Base-by-base conservation (phyloP, 1,139 yeast genomes). In the Wickerhamiella pararugosa region DNA sequence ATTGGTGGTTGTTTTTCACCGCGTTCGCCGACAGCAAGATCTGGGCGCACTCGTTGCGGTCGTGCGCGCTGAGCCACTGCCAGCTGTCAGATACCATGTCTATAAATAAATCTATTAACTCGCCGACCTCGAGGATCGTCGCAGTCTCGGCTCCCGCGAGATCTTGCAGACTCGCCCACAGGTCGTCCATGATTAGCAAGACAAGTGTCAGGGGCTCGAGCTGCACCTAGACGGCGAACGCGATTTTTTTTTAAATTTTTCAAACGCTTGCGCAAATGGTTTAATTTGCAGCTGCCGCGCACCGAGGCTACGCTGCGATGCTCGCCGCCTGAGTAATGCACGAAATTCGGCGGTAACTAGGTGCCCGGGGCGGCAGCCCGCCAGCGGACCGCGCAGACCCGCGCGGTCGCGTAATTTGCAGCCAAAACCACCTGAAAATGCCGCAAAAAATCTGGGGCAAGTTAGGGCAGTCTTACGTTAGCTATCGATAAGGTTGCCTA, bases 81-180 rank as follows among this genome's bases (percentile, higher is more conserved):
- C 36, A 26, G 21, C 28, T 25, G 7, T 35, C 43, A 28, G 36
- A 21, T 26, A 40, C 36, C 28, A 43, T 25, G 27, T 43, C 45
- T 9, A 43, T 30, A n/a, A 15, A 37, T 8, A 43, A 35, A 26
- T 43, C 45, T 31, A 43, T 9, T 30, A 40, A 11, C 8, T 40
- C 43, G 28, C 45, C 45, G 7, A 28, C 37, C 27, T 43, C 37
- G 3, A 36, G 21, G 6, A 30, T 32, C n/a, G 27, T 32, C 25
- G 34, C 6, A 4, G 34, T 36, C 10, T 29, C 32, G 8, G 42
- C 30, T n/a, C 11, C 31, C 28, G 40, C 38, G 2, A 43, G 29
- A 3, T 34, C 38, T 7, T 34, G 29, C 30, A 40, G 15, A 9
- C 34, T 37, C n/a, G 35, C 27, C 43, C 45, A 40, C 7, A 43